Evolutionary conservation across 495 filamentous ascomycete species (phyloP).

Genomic region (Penicillium robsamsonii): DNA sequence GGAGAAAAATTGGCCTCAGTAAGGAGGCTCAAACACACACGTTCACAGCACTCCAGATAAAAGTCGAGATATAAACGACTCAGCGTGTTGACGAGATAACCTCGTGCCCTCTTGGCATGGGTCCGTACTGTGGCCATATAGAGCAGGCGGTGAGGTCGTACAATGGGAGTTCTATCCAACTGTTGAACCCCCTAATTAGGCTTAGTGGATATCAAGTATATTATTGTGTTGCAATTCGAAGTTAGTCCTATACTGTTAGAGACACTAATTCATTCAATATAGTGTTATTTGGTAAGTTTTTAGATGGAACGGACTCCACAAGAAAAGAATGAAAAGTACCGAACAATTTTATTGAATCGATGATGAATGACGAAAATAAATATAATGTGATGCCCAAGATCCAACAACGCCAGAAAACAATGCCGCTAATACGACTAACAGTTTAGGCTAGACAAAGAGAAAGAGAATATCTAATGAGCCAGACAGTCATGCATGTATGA

Average conservation of each 20-base stretch:
- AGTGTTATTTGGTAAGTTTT: no score
- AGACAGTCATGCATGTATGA: conserved; percentile 47
- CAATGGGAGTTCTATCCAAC: neutral
- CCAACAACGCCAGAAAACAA: conserved; percentile 34
- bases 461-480: conserved; percentile 7
- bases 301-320: neutral
- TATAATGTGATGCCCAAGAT: conserved; percentile 13
- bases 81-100: neutral
- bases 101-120: conserved; percentile 4
- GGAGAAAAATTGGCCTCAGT: neutral
- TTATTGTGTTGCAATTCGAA: neutral
- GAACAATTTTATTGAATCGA: conserved; percentile 9
- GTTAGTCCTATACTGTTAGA: no score
- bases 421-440: conserved; percentile 36
- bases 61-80: neutral
- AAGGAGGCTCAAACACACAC: no score
- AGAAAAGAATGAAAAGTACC: neutral
- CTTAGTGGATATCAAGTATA: neutral
- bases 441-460: conserved; percentile 12
- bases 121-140: neutral
- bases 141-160: neutral
- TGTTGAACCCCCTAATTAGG: conserved; percentile 1
- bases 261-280: no score
- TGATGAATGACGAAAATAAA: conserved; percentile 4
- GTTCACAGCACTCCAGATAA: neutral